Evolutionary conservation across 257 asterid genomes (phyloP).

Genomic region (Voacanga thouarsii): DNA sequence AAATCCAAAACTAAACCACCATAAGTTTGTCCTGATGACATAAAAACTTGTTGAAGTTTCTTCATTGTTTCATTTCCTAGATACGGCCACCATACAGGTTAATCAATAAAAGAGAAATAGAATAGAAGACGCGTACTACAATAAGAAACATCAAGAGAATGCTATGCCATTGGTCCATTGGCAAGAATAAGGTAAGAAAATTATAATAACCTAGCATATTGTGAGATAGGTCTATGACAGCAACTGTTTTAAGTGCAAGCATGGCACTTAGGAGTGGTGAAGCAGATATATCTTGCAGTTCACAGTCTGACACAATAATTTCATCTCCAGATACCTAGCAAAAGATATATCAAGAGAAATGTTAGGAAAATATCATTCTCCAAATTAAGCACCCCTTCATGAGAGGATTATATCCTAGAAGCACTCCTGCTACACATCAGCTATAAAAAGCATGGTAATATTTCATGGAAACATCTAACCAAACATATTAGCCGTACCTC

Average conservation of each 20-base stretch:
- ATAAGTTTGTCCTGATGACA: conserved; percentile 67
- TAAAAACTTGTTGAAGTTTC: conserved; percentile 70
- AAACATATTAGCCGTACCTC: conserved; percentile 44
- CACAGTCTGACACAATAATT: conserved; percentile 74
- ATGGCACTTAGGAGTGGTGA: conserved; percentile 77
- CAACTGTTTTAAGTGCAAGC: conserved; percentile 67
- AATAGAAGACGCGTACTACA: conserved; percentile 11
- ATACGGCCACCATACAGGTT: conserved; percentile 10
- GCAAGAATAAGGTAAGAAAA: conserved; percentile 3
- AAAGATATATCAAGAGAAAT: conserved; percentile 7
- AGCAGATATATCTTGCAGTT: conserved; percentile 74
- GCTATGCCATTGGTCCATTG: neutral
- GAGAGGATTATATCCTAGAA: neutral
- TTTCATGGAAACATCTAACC: neutral
- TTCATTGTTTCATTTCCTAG: conserved; percentile 80
- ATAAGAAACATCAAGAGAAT: conserved; percentile 10
- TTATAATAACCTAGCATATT: conserved; percentile 63
- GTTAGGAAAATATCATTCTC: neutral
- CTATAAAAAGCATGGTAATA: neutral
- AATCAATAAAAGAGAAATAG: conserved; percentile 16
- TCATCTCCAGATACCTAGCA: conserved; percentile 85
- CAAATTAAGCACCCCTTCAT: neutral
- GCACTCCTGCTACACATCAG: neutral
- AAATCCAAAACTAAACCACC: conserved; percentile 80
- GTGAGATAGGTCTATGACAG: conserved; percentile 88